Base-by-base conservation (phyloP, 2,329 filamentous ascomycete genomes). In the Beauveria caledonica region DNA sequence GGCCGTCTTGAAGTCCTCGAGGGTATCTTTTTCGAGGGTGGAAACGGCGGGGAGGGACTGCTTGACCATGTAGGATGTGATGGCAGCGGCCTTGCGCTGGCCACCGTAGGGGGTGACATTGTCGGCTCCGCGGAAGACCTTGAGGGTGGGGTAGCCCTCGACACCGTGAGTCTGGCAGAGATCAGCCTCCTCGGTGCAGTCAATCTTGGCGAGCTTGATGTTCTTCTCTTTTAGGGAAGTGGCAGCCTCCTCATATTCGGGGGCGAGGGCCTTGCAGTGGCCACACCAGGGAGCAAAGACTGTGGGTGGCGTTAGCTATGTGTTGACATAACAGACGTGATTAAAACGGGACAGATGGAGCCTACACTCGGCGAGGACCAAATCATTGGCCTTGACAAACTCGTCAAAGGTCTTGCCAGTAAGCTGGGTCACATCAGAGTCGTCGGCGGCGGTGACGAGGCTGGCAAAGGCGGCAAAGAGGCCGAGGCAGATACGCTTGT, bases 241-340 rank as follows among this genome's bases (percentile, higher is more conserved):
- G 55, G 90, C 90, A 57, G 90, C 90, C 74, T 90, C 86, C 79
- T 95, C 90, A 76, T 94, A 95, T 78, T 94, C 90, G 72, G 90
- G 89, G 64, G 89, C 94, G 67, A 99, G 90, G 63, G 93, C 93
- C 83, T 99, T 97, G 89, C 93, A 97, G 84, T 97, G 93, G 66
- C 92, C 93, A 69, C 90, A 96, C 92, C 93, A 96, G 68, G 93
- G 92, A 67, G 93, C 93, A 75, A 90, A 97, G 86, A 97, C 88
- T 91, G 64, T 7, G 52, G 33, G 60, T 49, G 29, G 15, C 4
- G 44, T 45, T 49, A 51, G 71, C 82, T 71, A 82, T 9, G 76
- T 62, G 51, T 62, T 40, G 15, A 13, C 17, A 36, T 17, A 10
- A 11, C 8, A 42, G 10, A 10, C 42, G 10, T 19, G 19, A 13